A percentile compares a stretch with the other conserved stretches of the same genome.
Evolutionary conservation across 768 basidiomycete genomes (phyloP).

Genomic region (Pholiota microspora): DNA sequence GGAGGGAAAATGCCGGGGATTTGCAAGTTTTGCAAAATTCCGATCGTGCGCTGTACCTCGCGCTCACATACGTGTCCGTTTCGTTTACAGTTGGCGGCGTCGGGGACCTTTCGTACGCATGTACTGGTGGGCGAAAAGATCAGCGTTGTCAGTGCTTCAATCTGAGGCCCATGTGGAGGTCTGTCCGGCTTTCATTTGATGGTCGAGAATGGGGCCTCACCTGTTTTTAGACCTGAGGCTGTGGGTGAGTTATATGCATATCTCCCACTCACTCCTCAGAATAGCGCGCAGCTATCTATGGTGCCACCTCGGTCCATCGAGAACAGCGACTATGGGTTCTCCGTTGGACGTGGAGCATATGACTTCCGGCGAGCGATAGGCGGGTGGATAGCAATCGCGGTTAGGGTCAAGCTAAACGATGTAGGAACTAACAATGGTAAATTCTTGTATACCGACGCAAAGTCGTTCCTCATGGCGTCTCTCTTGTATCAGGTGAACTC

Average conservation of each 20-base stretch:
- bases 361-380: conserved; percentile 48
- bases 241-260: conserved; percentile 71
- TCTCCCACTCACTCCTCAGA: conserved; percentile 48
- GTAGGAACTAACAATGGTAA: conserved; percentile 57
- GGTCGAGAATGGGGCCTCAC: not conserved
- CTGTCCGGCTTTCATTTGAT: conserved; percentile 9
- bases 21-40: conserved; percentile 40
- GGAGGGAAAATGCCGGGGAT: conserved; percentile 78
- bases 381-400: conserved; percentile 59
- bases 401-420: conserved; percentile 70
- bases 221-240: conserved; percentile 41
- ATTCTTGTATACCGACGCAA: conserved; percentile 5
- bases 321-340: conserved; percentile 62
- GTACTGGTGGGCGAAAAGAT: conserved; percentile 65
- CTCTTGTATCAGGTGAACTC: conserved; percentile 49
- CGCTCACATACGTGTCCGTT: not conserved
- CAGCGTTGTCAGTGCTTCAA: conserved; percentile 67
- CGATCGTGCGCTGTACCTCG: not conserved
- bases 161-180: conserved; percentile 77
- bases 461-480: not conserved
- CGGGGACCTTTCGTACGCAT: conserved; percentile 57
- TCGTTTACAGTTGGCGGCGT: conserved; percentile 47
- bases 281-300: conserved; percentile 37
- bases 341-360: conserved; percentile 67
- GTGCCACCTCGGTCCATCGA: conserved; percentile 48